Base-by-base conservation (phyloP, 148 eudicot genomes). In the Agrostemma githago region DNA sequence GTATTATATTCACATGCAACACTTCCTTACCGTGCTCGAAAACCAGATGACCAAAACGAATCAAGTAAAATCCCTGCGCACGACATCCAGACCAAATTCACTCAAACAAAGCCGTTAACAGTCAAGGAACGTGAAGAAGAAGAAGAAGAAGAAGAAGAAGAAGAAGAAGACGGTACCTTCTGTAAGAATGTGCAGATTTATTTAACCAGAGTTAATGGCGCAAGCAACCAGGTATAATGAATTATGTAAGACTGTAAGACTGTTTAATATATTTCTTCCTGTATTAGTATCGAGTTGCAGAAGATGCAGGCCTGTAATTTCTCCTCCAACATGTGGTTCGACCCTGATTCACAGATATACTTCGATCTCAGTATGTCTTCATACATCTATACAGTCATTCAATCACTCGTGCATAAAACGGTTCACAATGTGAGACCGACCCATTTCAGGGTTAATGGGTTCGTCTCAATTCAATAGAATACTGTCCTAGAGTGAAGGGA, bases 241-340 rank as follows among this genome's bases (percentile, higher is more conserved):
- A 66, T 11, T 57, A 70, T 54, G 61, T n/a, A 42, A 26, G 20
- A 58, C 60, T 54, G 61, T n/a, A 42, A 26, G 20, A 58, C 60
- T 54, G 51, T 56, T 15, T 53, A 19, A 42, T 10, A 43, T 67
- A 26, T 26, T 26, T 20, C 66, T 6, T 67, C 54, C 20, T 5
- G 19, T 16, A 40, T n/a, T 70, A 65, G 70, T 62, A 74, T 80
- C 76, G 80, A 64, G 77, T 77, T 75, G 78, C 60, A 8, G 75
- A 85, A 66, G 85, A 46, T 19, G 73, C 42, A 11, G 85, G 76
- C 75, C 77, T 86, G 68, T 81, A 71, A 71, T 81, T 77, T 80
- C 85, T 70, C 39, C 84, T 74, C 86, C 87, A 81, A 79, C 89
- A 88, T 20, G 86, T 84, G n/a, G 77, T 79, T 48, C 66, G 79